Evolutionary conservation across 2,329 filamentous ascomycete species (phyloP).

Genomic region (Ophiostoma angusticollis): DNA sequence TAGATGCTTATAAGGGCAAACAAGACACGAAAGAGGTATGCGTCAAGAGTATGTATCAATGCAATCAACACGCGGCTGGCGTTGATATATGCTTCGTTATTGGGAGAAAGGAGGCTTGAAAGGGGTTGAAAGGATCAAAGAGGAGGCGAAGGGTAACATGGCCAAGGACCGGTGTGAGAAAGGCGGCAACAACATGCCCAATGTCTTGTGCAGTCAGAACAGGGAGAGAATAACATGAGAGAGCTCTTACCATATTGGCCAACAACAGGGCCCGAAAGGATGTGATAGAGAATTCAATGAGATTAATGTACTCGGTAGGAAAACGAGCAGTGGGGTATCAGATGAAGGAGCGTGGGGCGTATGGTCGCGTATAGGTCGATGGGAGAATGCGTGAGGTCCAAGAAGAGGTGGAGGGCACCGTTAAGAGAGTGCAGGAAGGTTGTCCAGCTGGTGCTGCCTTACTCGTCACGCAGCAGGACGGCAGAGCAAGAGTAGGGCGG

Average conservation of each 20-base stretch:
- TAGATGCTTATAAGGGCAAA: too few relatives aligned
- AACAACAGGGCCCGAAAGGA: slow-evolving; percentile 21
- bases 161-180: slow-evolving; percentile 6
- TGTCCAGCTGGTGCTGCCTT: background rate
- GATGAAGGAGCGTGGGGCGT: background rate
- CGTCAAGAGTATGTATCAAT: too few relatives aligned
- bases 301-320: slow-evolving; percentile 14
- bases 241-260: slow-evolving; percentile 37
- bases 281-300: slow-evolving; percentile 25
- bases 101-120: too few relatives aligned
- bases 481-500: slow-evolving; percentile 1
- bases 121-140: background rate
- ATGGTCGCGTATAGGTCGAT: background rate
- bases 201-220: too few relatives aligned
- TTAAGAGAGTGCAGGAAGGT: slow-evolving; percentile 1
- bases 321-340: slow-evolving; percentile 8
- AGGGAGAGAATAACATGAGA: slow-evolving; percentile 16
- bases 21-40: too few relatives aligned
- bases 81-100: too few relatives aligned
- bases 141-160: background rate
- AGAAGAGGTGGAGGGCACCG: background rate
- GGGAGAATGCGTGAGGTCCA: background rate
- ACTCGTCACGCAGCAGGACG: slow-evolving; percentile 6
- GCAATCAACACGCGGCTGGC: too few relatives aligned
- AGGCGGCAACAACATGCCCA: too few relatives aligned